These are phyloP conservation scores for Backusella australiensis DNA, from an alignment of 192 early-diverging fungal genomes.

Conservation along the genomic window DNA sequence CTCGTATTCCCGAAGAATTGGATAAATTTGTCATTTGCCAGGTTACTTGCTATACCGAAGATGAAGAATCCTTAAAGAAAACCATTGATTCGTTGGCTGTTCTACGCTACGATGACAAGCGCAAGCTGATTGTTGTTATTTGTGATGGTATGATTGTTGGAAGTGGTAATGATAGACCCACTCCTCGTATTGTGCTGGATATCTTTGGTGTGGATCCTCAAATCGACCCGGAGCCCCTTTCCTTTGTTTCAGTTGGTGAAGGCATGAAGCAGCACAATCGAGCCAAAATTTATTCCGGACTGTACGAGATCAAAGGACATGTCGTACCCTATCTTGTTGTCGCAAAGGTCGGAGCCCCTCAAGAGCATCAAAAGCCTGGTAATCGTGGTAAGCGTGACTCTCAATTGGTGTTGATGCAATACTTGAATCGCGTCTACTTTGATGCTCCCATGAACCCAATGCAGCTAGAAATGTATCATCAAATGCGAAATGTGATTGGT, in stretches of 20 bases:
- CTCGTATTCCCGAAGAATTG: slow-evolving; percentile 76
- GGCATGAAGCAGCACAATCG: slow-evolving; percentile 91
- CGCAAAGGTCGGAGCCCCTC: slow-evolving; percentile 86
- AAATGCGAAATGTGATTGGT: slow-evolving; percentile 98
- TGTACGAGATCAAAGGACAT: slow-evolving; percentile 87
- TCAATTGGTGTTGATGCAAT: slow-evolving; percentile 96
- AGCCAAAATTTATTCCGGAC: slow-evolving; percentile 94
- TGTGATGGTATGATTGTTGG: slow-evolving; percentile 94
- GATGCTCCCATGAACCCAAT: slow-evolving; percentile 91
- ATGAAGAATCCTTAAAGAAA: slow-evolving; percentile 76
- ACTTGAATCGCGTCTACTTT: slow-evolving; percentile 95
- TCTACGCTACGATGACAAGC: slow-evolving; percentile 81
- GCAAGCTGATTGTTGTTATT: slow-evolving; percentile 85
- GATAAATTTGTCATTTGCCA: slow-evolving; percentile 96
- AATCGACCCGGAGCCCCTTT: slow-evolving; percentile 70
- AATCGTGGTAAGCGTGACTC: slow-evolving; percentile 99
- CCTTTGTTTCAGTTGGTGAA: slow-evolving; percentile 87
- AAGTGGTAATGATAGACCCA: slow-evolving; percentile 94
- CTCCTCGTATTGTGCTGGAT: slow-evolving; percentile 94
- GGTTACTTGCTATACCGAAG: slow-evolving; percentile 96
- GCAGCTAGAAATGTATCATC: slow-evolving; percentile 97
- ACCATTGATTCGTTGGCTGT: slow-evolving; percentile 82
- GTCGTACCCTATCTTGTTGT: slow-evolving; percentile 93
- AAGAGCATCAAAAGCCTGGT: slow-evolving; percentile 79
- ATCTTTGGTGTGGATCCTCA: slow-evolving; percentile 83